These are phyloP conservation scores for Talaromyces sp. DNA, from an alignment of 2,329 filamentous ascomycete genomes.

Conservation along the genomic window DNA sequence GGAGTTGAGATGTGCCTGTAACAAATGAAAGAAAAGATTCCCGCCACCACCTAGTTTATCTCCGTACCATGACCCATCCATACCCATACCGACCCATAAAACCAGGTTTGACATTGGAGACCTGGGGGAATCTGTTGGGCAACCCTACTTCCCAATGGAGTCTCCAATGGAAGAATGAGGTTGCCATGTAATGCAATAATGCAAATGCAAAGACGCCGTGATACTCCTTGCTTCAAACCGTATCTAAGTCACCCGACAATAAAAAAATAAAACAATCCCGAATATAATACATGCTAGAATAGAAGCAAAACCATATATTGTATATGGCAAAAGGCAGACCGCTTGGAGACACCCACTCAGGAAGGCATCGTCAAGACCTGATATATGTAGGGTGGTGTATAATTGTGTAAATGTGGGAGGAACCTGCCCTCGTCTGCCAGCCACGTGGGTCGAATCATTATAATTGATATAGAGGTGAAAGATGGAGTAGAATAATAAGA, in stretches of 20 bases:
- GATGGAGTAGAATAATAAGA: conserved; percentile 17
- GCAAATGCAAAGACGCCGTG: background rate
- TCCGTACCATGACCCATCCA: background rate
- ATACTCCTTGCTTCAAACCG: background rate
- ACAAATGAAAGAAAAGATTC: background rate
- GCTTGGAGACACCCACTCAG: conserved; percentile 6
- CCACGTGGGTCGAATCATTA: conserved; percentile 17
- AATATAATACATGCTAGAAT: conserved; percentile 12
- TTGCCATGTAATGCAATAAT: conserved; percentile 1
- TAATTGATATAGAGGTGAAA: conserved; percentile 14
- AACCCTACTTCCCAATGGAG: background rate
- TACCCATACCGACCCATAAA: background rate
- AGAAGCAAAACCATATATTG: conserved; percentile 8
- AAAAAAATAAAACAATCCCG: background rate
- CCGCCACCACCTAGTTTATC: background rate
- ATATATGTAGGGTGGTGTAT: background rate
- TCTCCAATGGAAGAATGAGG: background rate
- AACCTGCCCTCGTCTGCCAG: conserved; percentile 16
- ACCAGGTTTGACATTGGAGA: background rate
- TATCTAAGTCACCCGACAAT: background rate
- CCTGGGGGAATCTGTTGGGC: background rate
- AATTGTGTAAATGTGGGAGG: conserved; percentile 9
- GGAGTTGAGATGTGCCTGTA: conserved; percentile 30
- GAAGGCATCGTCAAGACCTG: conserved; percentile 12
- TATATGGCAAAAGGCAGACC: background rate